phyloP scores from a whole-genome alignment of 768 basidiomycete genomes.

The Phaeotremella fagi region DNA sequence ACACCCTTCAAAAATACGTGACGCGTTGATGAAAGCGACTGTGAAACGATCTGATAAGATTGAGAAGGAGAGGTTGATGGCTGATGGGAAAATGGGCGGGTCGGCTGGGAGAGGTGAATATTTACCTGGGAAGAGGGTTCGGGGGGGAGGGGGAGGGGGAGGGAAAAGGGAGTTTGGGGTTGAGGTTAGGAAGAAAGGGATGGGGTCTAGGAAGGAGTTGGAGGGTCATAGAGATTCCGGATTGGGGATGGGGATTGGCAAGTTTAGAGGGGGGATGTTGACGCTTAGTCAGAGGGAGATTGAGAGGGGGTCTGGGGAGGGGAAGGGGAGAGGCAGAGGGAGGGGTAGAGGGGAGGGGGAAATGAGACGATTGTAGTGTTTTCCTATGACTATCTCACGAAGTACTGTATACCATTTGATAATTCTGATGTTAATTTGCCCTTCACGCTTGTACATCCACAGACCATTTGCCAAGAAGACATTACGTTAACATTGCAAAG shows the following conservation, averaged over 20 bases:
- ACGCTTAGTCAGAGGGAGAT: slow-evolving; percentile 45
- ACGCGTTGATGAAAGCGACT: slow-evolving; percentile 39
- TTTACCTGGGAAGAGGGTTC: not conserved
- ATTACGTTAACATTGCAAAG: too few relatives aligned
- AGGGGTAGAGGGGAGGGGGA: slow-evolving; percentile 1
- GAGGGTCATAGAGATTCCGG: slow-evolving; percentile 37
- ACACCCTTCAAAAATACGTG: slow-evolving; percentile 41
- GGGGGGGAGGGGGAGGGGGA: not conserved
- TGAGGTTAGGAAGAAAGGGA: slow-evolving; percentile 38
- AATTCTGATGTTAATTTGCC: too few relatives aligned
- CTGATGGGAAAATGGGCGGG: slow-evolving; percentile 14
- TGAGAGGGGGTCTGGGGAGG: slow-evolving; percentile 26
- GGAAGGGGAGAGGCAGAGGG: slow-evolving; percentile 3
- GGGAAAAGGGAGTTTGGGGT: slow-evolving; percentile 26
- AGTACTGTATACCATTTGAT: too few relatives aligned
- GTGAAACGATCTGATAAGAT: slow-evolving; percentile 24
- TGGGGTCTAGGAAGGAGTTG: slow-evolving; percentile 21
- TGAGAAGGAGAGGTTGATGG: slow-evolving; percentile 37
- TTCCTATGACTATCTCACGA: too few relatives aligned
- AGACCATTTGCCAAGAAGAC: too few relatives aligned
- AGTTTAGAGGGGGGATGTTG: slow-evolving; percentile 44
- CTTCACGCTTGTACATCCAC: too few relatives aligned
- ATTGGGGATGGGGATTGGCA: slow-evolving; percentile 44
- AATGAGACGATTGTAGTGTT: too few relatives aligned
- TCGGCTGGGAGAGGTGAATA: not conserved